Percentiles rank a stretch among this genome's conserved stretches.
Evolutionary conservation across 164 flowering plant species (phyloP).

Genomic region (Tetracentron sinense): DNA sequence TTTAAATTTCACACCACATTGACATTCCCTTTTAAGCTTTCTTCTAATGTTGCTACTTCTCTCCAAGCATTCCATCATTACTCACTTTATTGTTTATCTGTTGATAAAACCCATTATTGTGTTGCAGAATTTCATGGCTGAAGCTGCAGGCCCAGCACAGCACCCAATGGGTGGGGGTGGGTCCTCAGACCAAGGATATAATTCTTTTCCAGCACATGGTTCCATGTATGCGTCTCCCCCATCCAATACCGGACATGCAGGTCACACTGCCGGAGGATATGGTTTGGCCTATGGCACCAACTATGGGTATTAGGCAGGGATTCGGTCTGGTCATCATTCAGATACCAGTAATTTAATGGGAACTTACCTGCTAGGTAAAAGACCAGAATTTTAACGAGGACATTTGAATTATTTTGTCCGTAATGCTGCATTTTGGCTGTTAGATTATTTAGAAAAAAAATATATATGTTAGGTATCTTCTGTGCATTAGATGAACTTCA

Average conservation of each 20-base stretch:
- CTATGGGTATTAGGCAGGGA: constrained; percentile 32
- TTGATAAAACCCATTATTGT: not conserved
- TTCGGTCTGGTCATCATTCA: not conserved
- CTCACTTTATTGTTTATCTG: not conserved
- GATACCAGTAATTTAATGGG: not conserved
- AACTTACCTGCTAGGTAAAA: not conserved
- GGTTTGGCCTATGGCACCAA: constrained; percentile 38
- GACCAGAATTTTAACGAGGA: not conserved
- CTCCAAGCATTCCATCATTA: not conserved
- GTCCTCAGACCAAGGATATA: constrained; percentile 25
- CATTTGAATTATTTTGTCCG: not conserved
- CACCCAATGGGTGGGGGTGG: constrained; percentile 22
- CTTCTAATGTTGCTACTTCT: not conserved
- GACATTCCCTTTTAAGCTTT: too few relatives aligned
- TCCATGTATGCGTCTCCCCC: constrained; percentile 31
- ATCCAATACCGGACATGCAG: constrained; percentile 26
- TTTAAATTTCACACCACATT: too few relatives aligned
- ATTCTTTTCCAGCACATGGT: constrained; percentile 25
- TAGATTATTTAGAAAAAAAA: too few relatives aligned
- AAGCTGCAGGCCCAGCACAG: constrained; percentile 34
- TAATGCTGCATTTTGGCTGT: not conserved
- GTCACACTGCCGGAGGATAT: constrained; percentile 27
- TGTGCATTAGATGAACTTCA: not conserved
- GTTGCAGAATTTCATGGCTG: constrained; percentile 52
- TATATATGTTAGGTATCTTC: not conserved